Conservation (phyloP, 129 eudicot species). For the Kitagawia praeruptora region DNA sequence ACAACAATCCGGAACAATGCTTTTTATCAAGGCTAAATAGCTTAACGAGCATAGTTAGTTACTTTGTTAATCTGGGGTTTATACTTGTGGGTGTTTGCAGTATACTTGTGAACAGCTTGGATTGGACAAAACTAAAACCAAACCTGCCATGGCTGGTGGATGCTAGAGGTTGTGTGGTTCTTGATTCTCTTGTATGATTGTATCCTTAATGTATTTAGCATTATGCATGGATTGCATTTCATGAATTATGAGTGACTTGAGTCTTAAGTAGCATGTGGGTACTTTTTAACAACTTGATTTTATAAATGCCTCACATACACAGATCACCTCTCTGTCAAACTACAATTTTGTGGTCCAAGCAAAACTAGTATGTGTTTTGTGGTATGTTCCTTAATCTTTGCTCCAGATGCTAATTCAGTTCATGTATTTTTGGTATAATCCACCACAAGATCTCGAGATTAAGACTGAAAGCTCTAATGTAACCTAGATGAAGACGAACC, state of each 20-base stretch:
- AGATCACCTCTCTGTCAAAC: background rate
- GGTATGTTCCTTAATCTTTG: conserved; percentile 29
- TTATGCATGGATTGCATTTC: background rate
- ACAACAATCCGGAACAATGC: background rate
- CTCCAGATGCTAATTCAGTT: conserved; percentile 61
- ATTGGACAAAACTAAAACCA: conserved; percentile 62
- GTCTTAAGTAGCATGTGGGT: background rate
- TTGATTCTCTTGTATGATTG: conserved; percentile 43
- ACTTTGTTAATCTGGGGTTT: background rate
- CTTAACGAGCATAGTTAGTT: background rate
- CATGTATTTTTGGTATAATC: conserved; percentile 37
- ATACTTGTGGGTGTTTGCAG: conserved; percentile 23
- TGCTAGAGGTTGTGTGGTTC: conserved; percentile 71
- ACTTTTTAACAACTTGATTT: background rate
- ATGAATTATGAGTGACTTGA: background rate
- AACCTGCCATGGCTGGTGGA: conserved; percentile 88
- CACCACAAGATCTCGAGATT: conserved; percentile 19
- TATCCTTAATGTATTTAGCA: conserved; percentile 40
- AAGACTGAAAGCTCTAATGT: conserved; percentile 16
- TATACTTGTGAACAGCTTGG: conserved; percentile 70
- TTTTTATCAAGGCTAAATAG: background rate
- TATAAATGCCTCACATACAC: background rate
- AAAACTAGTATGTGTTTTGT: background rate
- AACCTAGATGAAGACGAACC: background rate
- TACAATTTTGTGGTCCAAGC: background rate